Conservation (phyloP, 192 early-diverging fungal species). For the Mortierella alpina region DNA sequence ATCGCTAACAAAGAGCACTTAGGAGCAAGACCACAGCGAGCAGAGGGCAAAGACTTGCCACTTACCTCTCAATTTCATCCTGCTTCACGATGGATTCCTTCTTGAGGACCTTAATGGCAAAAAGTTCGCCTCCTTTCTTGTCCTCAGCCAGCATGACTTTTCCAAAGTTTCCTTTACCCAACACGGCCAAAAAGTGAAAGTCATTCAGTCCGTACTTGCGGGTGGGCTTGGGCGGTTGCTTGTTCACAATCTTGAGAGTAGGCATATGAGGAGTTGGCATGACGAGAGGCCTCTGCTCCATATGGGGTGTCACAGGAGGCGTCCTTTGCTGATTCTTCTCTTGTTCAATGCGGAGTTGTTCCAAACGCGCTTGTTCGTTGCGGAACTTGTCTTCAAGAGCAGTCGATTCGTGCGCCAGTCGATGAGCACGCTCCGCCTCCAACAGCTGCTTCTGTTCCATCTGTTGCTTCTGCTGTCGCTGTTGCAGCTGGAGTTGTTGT, state of each 20-base stretch:
- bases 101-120: constrained; percentile 98
- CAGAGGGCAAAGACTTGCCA: neutral
- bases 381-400: constrained; percentile 36
- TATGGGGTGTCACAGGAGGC: constrained; percentile 4
- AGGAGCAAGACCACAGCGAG: no score
- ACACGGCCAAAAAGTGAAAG: constrained; percentile 93
- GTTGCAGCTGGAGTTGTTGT: constrained; percentile 13
- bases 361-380: constrained; percentile 37
- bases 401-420: constrained; percentile 3
- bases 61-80: constrained; percentile 69
- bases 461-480: constrained; percentile 28
- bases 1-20: constrained; percentile 65
- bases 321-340: constrained; percentile 44
- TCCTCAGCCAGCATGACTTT: constrained; percentile 98
- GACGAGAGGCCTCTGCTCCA: constrained; percentile 31
- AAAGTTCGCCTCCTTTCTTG: constrained; percentile 78
- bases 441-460: constrained; percentile 19
- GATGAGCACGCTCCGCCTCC: constrained; percentile 25
- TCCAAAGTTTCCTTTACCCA: constrained; percentile 99
- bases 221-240: constrained; percentile 29
- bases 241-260: constrained; percentile 47
- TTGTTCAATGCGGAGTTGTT: constrained; percentile 47
- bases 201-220: constrained; percentile 87
- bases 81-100: constrained; percentile 98
- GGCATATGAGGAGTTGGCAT: constrained; percentile 40